Percentiles rank a stretch among this genome's conserved stretches.
phyloP scores from a whole-genome alignment of 2,329 filamentous ascomycete species.

The Fusarium guadeloupense region DNA sequence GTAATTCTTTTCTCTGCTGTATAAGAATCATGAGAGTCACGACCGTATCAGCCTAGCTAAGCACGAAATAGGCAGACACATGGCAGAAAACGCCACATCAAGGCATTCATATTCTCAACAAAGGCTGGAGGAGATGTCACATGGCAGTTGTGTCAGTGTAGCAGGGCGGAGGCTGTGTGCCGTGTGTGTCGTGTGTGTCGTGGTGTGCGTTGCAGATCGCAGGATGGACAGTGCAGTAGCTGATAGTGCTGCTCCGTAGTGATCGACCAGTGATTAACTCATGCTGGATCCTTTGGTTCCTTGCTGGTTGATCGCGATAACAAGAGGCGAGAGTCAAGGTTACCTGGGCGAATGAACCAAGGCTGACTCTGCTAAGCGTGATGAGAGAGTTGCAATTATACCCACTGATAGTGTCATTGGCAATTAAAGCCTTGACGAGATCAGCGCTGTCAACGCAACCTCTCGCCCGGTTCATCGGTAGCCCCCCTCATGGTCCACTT shows the following conservation, averaged over 20 bases:
- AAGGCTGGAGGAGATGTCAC: background rate
- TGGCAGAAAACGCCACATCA: constrained; percentile 1
- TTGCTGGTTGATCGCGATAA: background rate
- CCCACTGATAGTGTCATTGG: background rate
- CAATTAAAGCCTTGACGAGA: constrained; percentile 5
- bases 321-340: background rate
- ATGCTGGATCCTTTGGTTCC: background rate
- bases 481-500: constrained; percentile 28
- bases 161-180: constrained; percentile 30
- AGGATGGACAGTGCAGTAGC: background rate
- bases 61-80: constrained; percentile 8
- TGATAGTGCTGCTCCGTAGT: background rate
- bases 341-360: background rate
- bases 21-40: too few species aligned
- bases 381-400: background rate
- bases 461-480: background rate
- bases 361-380: background rate
- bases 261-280: background rate
- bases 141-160: constrained; percentile 13
- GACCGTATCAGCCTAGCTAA: too few species aligned
- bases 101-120: constrained; percentile 11
- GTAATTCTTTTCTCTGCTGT: too few species aligned
- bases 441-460: constrained; percentile 27
- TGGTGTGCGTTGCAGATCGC: background rate
- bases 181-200: too few species aligned